phyloP scores from a whole-genome alignment of 2,329 filamentous ascomycete species.

The Aspergillus novofumigatus region DNA sequence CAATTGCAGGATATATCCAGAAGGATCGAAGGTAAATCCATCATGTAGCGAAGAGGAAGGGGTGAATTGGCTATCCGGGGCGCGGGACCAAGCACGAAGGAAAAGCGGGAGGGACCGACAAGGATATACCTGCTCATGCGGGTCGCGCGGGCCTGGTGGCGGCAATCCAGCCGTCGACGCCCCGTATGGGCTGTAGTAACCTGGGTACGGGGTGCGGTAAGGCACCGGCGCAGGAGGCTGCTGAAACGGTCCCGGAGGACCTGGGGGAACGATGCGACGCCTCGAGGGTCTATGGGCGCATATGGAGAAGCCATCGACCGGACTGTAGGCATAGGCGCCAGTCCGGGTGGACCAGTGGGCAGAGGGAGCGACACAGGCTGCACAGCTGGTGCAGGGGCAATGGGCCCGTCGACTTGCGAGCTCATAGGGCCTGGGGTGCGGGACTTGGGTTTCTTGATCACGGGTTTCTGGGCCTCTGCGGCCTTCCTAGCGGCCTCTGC shows the following conservation, averaged over 20 bases:
- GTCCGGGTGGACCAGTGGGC: conserved; percentile 12
- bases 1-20: neutral
- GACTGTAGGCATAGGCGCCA: conserved; percentile 17
- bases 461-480: conserved; percentile 21
- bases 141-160: conserved; percentile 18
- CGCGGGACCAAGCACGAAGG: neutral
- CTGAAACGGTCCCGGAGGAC: conserved; percentile 14
- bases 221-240: conserved; percentile 17
- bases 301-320: conserved; percentile 22
- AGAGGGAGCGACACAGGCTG: conserved; percentile 12
- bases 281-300: conserved; percentile 25
- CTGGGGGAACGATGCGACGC: conserved; percentile 16
- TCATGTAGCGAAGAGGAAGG: neutral
- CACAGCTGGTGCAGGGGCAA: conserved; percentile 16
- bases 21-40: neutral
- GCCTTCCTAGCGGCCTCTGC: conserved; percentile 26
- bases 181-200: conserved; percentile 19
- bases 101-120: conserved; percentile 1
- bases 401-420: conserved; percentile 17
- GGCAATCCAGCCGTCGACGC: conserved; percentile 10
- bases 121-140: conserved; percentile 6
- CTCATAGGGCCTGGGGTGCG: conserved; percentile 15
- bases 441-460: conserved; percentile 24
- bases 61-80: neutral
- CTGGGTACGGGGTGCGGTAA: conserved; percentile 23